Evolutionary conservation across 768 basidiomycete species (phyloP), one percentile per base, ranked within the genome.

Genomic region (Ramaria sp.): DNA sequence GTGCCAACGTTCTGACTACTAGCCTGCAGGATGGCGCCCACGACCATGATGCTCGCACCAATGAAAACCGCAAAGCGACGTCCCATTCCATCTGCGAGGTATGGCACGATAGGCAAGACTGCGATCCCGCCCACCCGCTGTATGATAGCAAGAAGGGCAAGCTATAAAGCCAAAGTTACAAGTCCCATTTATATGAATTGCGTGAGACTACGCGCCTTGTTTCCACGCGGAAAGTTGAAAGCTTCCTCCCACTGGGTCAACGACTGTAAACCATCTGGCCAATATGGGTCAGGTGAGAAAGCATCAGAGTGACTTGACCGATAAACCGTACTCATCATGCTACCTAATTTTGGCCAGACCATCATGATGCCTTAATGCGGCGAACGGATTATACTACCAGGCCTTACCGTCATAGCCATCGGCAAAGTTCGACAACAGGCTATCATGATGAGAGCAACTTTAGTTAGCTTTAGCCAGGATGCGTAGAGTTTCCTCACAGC

Each of bases 11-110:
- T 72, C 27, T 72, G 66, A 31, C 82, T 76, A 4, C 80, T 69
- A 13, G 77, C 65, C 63, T 84, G 82, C 12, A 84, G 69, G 56
- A 83, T 79, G 7, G 81, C 81, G 6, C 84, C 84, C 37, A 80
- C 69, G 49, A 81, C 75, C 78, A 83, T 83, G 52, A 84, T 73
- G 22, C 76, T 63, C 9, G 78, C 78, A 20, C 84, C 84, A 11
- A 82, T 57, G 39, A 75, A 68, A 27, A 86, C 85, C 1, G 81
- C 80, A 50, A 71, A 73, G 37, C 79, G 74, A 52, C 84, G 74
- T 4, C 84, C 84, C 2, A 84, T 69, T 49, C 67, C 66, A 68
- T 86, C 84, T 7, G 83, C 73, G 22, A 84, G 65, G 57, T 76
- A 75, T 6, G 73, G 71, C 12, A 70, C 61, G 56, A 73, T 69